Evolutionary conservation across 1,139 yeast species (phyloP).

Genomic region (Suhomyces choctaworum): DNA sequence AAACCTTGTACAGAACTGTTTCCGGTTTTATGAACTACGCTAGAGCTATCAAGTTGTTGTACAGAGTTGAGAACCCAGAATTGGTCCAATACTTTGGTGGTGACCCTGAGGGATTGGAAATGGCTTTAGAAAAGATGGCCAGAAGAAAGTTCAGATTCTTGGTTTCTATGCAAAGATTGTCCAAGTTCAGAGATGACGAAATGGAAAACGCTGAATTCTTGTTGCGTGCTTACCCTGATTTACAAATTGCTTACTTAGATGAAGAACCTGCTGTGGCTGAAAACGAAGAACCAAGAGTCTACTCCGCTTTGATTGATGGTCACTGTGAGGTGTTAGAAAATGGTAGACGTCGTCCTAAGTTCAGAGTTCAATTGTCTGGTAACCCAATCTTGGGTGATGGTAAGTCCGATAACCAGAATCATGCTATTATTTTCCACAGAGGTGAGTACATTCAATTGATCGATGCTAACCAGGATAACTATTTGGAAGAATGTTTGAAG

Average conservation of each 20-base stretch:
- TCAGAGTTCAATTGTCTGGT: conserved; percentile 96
- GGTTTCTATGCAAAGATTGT: conserved; percentile 97
- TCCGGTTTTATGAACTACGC: conserved; percentile 99
- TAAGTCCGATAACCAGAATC: conserved; percentile 98
- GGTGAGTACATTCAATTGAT: conserved; percentile 98
- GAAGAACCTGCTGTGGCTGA: conserved; percentile 88
- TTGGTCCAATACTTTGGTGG: conserved; percentile 98
- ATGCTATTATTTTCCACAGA: conserved; percentile 93
- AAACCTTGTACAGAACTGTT: conserved; percentile 96
- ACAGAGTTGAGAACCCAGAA: conserved; percentile 99
- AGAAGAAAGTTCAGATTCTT: conserved; percentile 97
- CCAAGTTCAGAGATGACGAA: conserved; percentile 96
- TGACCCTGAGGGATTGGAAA: conserved; percentile 91
- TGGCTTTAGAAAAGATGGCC: conserved; percentile 98
- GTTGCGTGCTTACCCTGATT: conserved; percentile 97
- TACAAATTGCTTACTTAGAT: conserved; percentile 96
- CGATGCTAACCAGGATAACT: conserved; percentile 99
- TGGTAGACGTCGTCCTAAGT: conserved; percentile 98
- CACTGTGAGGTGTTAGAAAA: conserved; percentile 97
- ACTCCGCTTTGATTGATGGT: conserved; percentile 95
- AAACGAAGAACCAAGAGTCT: conserved; percentile 97
- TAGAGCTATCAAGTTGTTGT: conserved; percentile 93
- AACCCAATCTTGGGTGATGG: conserved; percentile 99
- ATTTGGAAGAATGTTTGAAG: conserved; percentile 96
- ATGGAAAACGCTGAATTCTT: conserved; percentile 97